Percentiles rank a stretch among this genome's conserved stretches.
These are phyloP conservation scores for Cercospora sp. DNA, from an alignment of 2,329 filamentous ascomycete species.

Conservation along the genomic window DNA sequence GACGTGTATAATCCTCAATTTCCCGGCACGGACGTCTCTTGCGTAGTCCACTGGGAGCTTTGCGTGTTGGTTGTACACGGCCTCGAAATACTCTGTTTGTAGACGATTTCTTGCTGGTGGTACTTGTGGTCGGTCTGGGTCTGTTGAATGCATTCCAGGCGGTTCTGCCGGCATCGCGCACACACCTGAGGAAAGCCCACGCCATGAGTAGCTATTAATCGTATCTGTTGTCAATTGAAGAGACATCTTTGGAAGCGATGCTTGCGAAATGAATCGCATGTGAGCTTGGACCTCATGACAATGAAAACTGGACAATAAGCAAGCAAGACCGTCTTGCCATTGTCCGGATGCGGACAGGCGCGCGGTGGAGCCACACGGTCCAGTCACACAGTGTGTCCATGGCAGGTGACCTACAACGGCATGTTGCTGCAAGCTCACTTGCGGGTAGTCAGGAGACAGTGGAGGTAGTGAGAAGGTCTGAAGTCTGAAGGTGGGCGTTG, in stretches of 20 bases:
- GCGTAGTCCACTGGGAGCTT: background rate
- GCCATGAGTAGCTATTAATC: background rate
- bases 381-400: background rate
- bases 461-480: background rate
- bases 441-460: background rate
- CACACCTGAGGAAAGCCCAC: background rate
- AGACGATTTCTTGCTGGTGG: background rate
- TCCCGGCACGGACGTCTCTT: background rate
- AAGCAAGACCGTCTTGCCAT: background rate
- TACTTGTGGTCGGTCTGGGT: background rate
- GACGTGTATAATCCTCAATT: constrained; percentile 5
- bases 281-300: background rate
- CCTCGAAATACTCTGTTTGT: background rate
- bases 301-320: background rate
- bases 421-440: background rate
- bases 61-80: background rate
- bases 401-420: background rate
- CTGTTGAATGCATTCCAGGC: constrained; percentile 1
- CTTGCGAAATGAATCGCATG: background rate
- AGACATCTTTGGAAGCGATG: background rate
- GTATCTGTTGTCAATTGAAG: background rate
- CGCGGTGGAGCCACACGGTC: background rate
- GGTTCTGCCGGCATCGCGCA: background rate
- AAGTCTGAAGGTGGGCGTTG: background rate
- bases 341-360: background rate